Evolutionary conservation across 2,329 filamentous ascomycete genomes (phyloP).

Genomic region (Fusarium papillatum): DNA sequence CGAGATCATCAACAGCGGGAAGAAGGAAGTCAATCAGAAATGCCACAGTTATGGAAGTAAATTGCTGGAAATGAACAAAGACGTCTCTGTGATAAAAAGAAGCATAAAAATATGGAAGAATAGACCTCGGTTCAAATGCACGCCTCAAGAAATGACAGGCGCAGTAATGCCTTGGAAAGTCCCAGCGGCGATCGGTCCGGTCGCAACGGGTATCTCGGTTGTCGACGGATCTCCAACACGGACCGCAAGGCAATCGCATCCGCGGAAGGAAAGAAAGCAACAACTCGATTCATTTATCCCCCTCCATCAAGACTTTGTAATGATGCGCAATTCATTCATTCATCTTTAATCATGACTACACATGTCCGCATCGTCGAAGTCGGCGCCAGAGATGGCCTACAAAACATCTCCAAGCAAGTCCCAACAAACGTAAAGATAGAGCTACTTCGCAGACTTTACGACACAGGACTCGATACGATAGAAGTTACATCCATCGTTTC

Average conservation of each 20-base stretch:
- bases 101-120: neutral
- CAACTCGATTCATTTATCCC: neutral
- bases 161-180: neutral
- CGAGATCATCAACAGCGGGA: neutral
- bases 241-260: neutral
- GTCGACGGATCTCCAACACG: neutral
- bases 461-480: neutral
- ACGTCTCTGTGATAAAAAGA: neutral
- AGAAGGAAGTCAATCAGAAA: neutral
- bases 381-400: slow-evolving; percentile 77
- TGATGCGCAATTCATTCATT: neutral
- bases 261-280: neutral
- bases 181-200: neutral
- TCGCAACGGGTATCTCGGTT: neutral
- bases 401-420: slow-evolving; percentile 74
- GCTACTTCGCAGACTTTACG: slow-evolving; percentile 68
- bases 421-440: slow-evolving; percentile 73
- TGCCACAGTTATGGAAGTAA: neutral
- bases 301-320: neutral
- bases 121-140: neutral
- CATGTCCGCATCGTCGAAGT: slow-evolving; percentile 66
- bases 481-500: neutral
- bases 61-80: neutral
- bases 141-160: neutral
- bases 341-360: neutral